Base-by-base conservation (phyloP, 2,329 filamentous ascomycete species). In the Penicillium sp. region DNA sequence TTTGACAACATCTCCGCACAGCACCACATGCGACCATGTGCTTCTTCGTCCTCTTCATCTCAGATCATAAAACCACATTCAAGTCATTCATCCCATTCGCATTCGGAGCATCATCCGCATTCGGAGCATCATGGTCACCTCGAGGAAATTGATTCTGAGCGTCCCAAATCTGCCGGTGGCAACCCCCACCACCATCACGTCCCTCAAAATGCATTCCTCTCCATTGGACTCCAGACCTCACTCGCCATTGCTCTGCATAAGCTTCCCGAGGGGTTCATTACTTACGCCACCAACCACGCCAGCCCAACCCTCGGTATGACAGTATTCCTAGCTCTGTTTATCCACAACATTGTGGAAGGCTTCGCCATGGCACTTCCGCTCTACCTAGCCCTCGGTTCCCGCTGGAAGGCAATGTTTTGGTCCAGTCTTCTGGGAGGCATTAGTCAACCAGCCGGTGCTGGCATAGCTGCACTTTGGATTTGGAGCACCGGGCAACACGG, bases 291-390 rank as follows among this genome's bases (percentile, higher is more conserved):
- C 10, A 99, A 97, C 75, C 94, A 99, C 72, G 93, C 92, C 13
- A 97, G 93, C 72, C 93, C 94, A 0, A 81, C 84, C 0, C 85
- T 99, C 0, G 94, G 94, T 21, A 86, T 96, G 75, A 89, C 90
- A 52, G 91, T 99, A 54, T 99, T 99, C 77, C 85, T 97, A 74
- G 93, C 94, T 0, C 83, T 99, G 8, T 96, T 96, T 71, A 93
- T 99, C 58, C 94, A 99, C 82, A 99, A 97, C 77, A 96, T 99
- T 69, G 93, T 91, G 29, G 94, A 99, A 78, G 94, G 94, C 1
- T 97, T 97, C 72, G 91, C 93, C 61, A 89, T 99, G 83, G 91
- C 92, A 0, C 79, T 99, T 0, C 94, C 94, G 0, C 81, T 99
- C 0, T 99, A 96, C 75, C 89, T 99, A 68, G 94, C 94, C 1